Conservation (phyloP, 768 basidiomycete genomes). For the Nevesoporus exiguus region DNA sequence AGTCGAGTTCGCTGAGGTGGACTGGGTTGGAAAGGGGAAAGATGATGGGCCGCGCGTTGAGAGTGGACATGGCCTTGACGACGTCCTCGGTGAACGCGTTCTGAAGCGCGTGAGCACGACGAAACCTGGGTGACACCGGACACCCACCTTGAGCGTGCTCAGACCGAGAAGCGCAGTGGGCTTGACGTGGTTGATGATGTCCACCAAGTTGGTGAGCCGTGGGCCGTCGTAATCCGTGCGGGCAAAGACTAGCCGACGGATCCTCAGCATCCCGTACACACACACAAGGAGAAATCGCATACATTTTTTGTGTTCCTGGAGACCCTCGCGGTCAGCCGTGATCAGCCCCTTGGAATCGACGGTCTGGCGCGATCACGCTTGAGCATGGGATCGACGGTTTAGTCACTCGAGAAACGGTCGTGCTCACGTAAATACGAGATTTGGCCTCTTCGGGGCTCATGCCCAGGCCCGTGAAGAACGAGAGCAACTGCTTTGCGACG, state of each 20-base stretch:
- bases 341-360: conserved; percentile 78
- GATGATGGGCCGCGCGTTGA: conserved; percentile 72
- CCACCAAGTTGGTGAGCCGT: conserved; percentile 54
- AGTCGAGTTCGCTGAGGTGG: conserved; percentile 57
- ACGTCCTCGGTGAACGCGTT: conserved; percentile 63
- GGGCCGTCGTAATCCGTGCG: conserved; percentile 67
- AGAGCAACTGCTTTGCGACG: conserved; percentile 48
- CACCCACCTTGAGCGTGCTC: conserved; percentile 48
- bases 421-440: conserved; percentile 60
- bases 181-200: conserved; percentile 68
- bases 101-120: conserved; percentile 15
- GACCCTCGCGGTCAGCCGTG: conserved; percentile 60
- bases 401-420: not conserved
- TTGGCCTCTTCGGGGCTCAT: conserved; percentile 64
- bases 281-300: conserved; percentile 7
- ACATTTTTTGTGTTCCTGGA: conserved; percentile 77
- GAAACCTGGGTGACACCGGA: not conserved
- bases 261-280: not conserved
- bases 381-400: conserved; percentile 2
- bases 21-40: conserved; percentile 80
- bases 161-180: conserved; percentile 78
- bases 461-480: conserved; percentile 52
- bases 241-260: conserved; percentile 52
- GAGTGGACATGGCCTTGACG: conserved; percentile 57
- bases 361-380: conserved; percentile 39